phyloP scores from a whole-genome alignment of 2,329 filamentous ascomycete species.

The Claviceps lovelessii region DNA sequence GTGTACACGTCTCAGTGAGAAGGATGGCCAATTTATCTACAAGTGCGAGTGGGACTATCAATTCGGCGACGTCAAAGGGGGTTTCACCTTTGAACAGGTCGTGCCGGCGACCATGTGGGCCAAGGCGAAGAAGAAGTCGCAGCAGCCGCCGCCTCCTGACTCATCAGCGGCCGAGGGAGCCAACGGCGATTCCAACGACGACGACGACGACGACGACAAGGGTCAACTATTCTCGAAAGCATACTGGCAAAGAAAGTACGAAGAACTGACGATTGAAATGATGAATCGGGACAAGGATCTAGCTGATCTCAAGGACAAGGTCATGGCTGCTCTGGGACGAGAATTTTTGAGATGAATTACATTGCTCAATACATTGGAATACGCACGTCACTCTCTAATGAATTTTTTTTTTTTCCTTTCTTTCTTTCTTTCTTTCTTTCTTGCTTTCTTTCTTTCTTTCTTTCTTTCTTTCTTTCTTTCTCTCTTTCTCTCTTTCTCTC shows the following conservation, averaged over 20 bases:
- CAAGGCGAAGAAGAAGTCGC: constrained; percentile 13
- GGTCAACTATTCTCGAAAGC: constrained; percentile 16
- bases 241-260: constrained; percentile 39
- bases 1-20: constrained; percentile 29
- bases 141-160: neutral
- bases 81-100: constrained; percentile 37
- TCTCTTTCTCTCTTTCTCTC: no score
- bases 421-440: fast-evolving
- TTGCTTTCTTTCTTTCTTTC: no score
- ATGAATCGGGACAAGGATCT: constrained; percentile 42
- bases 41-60: constrained; percentile 40
- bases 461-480: no score
- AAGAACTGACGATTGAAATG: constrained; percentile 44
- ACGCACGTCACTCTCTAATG: no score
- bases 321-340: constrained; percentile 25
- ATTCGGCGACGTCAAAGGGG: constrained; percentile 37
- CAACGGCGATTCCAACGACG: constrained; percentile 7
- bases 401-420: no score
- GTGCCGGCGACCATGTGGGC: constrained; percentile 31
- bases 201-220: neutral
- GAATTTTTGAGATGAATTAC: constrained; percentile 4
- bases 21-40: constrained; percentile 31
- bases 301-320: constrained; percentile 25
- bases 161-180: constrained; percentile 5
- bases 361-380: neutral